These are phyloP conservation scores for Ligustrum vulgare DNA, from an alignment of 257 asterid genomes.

Conservation along the genomic window DNA sequence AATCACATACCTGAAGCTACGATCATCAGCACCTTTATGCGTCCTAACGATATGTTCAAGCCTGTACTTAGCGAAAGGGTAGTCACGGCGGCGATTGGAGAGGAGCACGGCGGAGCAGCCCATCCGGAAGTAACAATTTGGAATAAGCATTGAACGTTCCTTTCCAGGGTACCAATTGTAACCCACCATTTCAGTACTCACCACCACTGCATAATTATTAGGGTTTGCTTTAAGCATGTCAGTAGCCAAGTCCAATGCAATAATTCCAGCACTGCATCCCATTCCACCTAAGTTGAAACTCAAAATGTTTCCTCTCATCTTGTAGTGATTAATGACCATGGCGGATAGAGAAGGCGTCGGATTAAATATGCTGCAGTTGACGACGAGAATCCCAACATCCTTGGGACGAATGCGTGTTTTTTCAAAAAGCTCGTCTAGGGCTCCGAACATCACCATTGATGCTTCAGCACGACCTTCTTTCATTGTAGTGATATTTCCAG, in stretches of 20 bases:
- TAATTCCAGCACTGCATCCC: conserved; percentile 92
- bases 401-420: conserved; percentile 63
- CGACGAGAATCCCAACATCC: conserved; percentile 81
- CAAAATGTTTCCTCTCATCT: conserved; percentile 84
- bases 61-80: conserved; percentile 71
- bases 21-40: conserved; percentile 92
- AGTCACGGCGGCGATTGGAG: conserved; percentile 89
- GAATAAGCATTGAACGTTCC: conserved; percentile 84
- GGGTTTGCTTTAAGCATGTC: conserved; percentile 91
- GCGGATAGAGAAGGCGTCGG: conserved; percentile 99
- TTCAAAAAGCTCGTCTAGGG: conserved; percentile 84
- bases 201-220: conserved; percentile 74
- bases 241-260: conserved; percentile 79
- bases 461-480: conserved; percentile 95
- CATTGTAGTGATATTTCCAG: conserved; percentile 80
- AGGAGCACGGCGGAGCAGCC: conserved; percentile 92
- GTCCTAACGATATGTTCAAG: conserved; percentile 91
- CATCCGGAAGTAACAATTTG: conserved; percentile 89
- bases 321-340: conserved; percentile 89
- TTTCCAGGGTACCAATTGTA: conserved; percentile 92
- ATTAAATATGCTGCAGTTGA: conserved; percentile 91
- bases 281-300: conserved; percentile 93
- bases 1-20: conserved; percentile 72
- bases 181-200: conserved; percentile 91
- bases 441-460: conserved; percentile 79